Evolutionary conservation across 1,139 yeast genomes (phyloP).

Genomic region (Petasospora rhodanensis): DNA sequence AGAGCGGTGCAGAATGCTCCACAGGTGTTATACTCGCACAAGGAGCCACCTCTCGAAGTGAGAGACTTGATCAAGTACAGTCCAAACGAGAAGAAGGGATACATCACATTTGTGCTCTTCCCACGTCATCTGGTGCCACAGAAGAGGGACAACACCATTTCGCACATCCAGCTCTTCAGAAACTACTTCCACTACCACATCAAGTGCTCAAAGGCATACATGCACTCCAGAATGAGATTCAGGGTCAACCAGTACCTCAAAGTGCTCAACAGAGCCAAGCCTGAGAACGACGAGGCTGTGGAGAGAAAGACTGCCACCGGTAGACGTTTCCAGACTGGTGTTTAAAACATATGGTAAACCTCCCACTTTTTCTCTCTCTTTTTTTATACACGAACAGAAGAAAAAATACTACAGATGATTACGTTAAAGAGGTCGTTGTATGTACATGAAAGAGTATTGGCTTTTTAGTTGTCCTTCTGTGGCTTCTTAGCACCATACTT

Average conservation of each 20-base stretch:
- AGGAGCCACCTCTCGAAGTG: slow-evolving; percentile 92
- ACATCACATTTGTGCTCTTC: slow-evolving; percentile 71
- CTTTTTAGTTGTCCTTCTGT: slow-evolving; percentile 33
- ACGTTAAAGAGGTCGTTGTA: too few relatives aligned
- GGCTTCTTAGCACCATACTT: slow-evolving; percentile 95
- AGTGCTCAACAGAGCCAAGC: slow-evolving; percentile 94
- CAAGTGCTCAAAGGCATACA: slow-evolving; percentile 95
- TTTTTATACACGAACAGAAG: too few relatives aligned
- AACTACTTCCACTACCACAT: slow-evolving; percentile 98
- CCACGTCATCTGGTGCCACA: slow-evolving; percentile 58
- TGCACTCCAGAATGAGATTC: slow-evolving; percentile 97
- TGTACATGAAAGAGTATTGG: too few relatives aligned
- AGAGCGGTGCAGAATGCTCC: slow-evolving; percentile 98
- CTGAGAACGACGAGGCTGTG: slow-evolving; percentile 73
- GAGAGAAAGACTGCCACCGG: slow-evolving; percentile 85
- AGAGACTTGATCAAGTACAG: slow-evolving; percentile 35
- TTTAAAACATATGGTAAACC: slow-evolving; percentile 1
- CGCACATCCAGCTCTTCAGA: slow-evolving; percentile 87
- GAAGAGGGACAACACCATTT: slow-evolving; percentile 76
- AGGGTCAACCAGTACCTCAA: slow-evolving; percentile 91
- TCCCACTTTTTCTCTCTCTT: too few relatives aligned
- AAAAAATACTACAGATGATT: too few relatives aligned
- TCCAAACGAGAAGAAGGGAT: slow-evolving; percentile 58
- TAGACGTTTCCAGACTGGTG: slow-evolving; percentile 47
- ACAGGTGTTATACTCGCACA: slow-evolving; percentile 86